Percentiles rank a stretch among this genome's conserved stretches.
Evolutionary conservation across 139 green algal species (phyloP).

Genomic region (Ettlia oleoabundans): DNA sequence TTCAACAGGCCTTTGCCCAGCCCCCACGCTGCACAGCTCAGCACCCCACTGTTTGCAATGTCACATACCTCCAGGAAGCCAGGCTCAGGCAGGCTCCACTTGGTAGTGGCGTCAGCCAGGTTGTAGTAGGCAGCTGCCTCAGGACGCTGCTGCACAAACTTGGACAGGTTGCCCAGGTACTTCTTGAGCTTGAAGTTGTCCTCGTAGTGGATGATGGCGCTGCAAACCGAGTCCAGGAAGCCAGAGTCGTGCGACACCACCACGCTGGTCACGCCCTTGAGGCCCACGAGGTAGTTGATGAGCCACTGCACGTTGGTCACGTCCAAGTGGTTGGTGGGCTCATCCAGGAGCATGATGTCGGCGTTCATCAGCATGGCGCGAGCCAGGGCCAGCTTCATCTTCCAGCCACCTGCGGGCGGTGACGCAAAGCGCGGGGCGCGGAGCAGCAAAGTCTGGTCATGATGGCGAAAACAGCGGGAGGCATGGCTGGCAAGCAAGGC

Average conservation of each 20-base stretch:
- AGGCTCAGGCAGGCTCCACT: constrained; percentile 71
- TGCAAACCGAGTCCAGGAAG: constrained; percentile 79
- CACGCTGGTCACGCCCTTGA: constrained; percentile 74
- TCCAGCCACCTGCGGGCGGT: constrained; percentile 74
- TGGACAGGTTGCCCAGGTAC: constrained; percentile 81
- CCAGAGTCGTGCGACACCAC: constrained; percentile 81
- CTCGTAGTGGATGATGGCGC: constrained; percentile 81
- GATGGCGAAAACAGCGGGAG: not conserved
- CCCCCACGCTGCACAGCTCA: no score
- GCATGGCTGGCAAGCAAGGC: no score
- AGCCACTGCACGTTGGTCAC: constrained; percentile 83
- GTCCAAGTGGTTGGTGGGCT: constrained; percentile 94
- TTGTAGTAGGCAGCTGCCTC: constrained; percentile 74
- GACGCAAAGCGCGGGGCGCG: no score
- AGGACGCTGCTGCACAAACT: constrained; percentile 75
- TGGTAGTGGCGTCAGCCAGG: constrained; percentile 51
- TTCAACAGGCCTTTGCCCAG: no score
- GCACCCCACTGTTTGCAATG: no score
- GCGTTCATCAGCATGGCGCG: constrained; percentile 76
- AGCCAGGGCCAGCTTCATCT: constrained; percentile 82
- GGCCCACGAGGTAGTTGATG: constrained; percentile 66
- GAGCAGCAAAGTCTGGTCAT: not conserved
- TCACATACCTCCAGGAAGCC: constrained; percentile 68
- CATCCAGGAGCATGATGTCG: constrained; percentile 93
- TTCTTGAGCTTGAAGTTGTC: constrained; percentile 75